Percentiles rank a stretch among this genome's conserved stretches.
These are phyloP conservation scores for Fusarium verticillioides DNA, from an alignment of 2,329 filamentous ascomycete genomes.

Conservation along the genomic window DNA sequence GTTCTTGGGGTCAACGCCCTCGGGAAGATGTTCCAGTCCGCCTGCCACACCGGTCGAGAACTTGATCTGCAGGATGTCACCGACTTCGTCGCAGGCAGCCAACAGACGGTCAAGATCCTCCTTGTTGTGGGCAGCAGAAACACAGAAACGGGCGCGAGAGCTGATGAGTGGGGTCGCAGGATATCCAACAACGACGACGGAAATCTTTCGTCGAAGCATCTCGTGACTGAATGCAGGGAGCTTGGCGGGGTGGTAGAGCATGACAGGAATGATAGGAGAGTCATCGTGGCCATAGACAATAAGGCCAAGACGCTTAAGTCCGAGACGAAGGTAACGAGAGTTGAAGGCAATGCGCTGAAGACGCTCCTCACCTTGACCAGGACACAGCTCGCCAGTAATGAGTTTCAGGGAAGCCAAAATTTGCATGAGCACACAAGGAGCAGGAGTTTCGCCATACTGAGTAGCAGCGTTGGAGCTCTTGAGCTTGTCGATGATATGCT, in stretches of 20 bases:
- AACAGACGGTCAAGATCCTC: conserved; percentile 94
- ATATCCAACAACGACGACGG: conserved; percentile 96
- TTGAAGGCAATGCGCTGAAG: conserved; percentile 97
- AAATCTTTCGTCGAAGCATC: conserved; percentile 98
- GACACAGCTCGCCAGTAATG: conserved; percentile 87
- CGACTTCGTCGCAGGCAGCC: conserved; percentile 90
- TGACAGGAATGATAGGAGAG: conserved; percentile 93
- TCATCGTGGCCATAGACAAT: conserved; percentile 98
- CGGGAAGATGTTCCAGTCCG: conserved; percentile 80
- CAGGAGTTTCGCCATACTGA: conserved; percentile 86
- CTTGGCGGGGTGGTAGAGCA: conserved; percentile 98
- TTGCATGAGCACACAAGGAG: conserved; percentile 89
- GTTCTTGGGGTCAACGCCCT: conserved; percentile 76
- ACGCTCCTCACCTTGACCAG: conserved; percentile 94
- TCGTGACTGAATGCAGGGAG: conserved; percentile 98
- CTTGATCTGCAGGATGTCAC: conserved; percentile 92
- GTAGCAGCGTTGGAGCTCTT: conserved; percentile 86
- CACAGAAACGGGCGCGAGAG: conserved; percentile 93
- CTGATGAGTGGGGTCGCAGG: conserved; percentile 95
- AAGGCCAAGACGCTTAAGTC: conserved; percentile 94
- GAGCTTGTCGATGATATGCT: conserved; percentile 92
- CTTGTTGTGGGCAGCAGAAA: conserved; percentile 97
- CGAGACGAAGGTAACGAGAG: conserved; percentile 96
- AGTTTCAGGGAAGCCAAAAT: conserved; percentile 88
- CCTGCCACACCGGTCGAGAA: conserved; percentile 97